Evolutionary conservation across 1,139 yeast species (phyloP).

Genomic region (Eremothecium cymbalariae): DNA sequence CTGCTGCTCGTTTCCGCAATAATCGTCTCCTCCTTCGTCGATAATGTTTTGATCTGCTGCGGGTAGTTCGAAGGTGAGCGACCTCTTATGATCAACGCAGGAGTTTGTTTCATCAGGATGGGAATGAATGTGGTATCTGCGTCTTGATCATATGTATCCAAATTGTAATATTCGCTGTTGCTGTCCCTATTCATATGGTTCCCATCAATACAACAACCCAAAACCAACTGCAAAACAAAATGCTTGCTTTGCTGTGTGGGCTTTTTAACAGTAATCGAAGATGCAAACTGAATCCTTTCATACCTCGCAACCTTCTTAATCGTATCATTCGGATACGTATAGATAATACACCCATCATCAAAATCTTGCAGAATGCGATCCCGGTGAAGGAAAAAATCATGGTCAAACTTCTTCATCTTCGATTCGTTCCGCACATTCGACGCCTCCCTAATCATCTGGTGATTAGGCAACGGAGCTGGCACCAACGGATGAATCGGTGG

Average conservation of each 20-base stretch:
- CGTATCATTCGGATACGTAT: slow-evolving; percentile 40
- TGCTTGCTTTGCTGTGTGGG: slow-evolving; percentile 40
- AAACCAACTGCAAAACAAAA: slow-evolving; percentile 47
- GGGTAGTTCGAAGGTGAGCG: slow-evolving; percentile 58
- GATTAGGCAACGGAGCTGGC: slow-evolving; percentile 51
- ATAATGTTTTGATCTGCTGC: slow-evolving; percentile 9
- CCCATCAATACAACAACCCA: slow-evolving; percentile 44
- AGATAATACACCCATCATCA: slow-evolving; percentile 18
- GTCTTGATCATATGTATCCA: slow-evolving; percentile 11
- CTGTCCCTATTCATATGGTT: slow-evolving; percentile 26
- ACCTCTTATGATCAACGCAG: slow-evolving; percentile 59
- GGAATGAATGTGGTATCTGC: slow-evolving; percentile 21
- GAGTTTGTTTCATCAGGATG: slow-evolving; percentile 43
- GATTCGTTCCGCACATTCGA: slow-evolving; percentile 50
- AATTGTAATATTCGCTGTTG: slow-evolving; percentile 6
- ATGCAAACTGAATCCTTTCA: slow-evolving; percentile 61
- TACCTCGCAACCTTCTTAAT: slow-evolving; percentile 56
- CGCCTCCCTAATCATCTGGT: slow-evolving; percentile 48
- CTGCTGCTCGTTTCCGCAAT: slow-evolving; percentile 1
- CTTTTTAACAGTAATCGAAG: slow-evolving; percentile 49
- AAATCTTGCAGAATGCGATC: slow-evolving; percentile 21
- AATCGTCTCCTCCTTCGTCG: slow-evolving; percentile 8
- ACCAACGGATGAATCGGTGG: slow-evolving; percentile 54
- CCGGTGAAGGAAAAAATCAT: slow-evolving; percentile 43
- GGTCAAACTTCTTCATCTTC: slow-evolving; percentile 47